Evolutionary conservation across 441 rosid genomes (phyloP).

Genomic region (Adansonia madagascariensis): DNA sequence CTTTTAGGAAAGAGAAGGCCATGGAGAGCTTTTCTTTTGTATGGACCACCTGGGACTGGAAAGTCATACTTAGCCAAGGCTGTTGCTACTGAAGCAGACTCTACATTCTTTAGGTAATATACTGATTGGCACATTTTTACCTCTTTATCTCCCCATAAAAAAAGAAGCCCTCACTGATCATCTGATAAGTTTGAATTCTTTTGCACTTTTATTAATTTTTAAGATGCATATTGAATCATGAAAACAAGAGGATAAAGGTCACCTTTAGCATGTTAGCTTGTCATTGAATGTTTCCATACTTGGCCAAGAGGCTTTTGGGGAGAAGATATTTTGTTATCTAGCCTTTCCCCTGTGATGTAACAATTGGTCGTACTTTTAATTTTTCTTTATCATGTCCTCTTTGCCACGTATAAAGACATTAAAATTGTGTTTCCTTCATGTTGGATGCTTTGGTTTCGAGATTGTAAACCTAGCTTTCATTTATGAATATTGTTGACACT

Average conservation of each 20-base stretch:
- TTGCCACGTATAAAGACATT: not conserved
- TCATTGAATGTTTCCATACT: too few species aligned
- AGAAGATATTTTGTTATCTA: too few species aligned
- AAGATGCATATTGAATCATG: not conserved
- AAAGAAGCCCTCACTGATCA: too few species aligned
- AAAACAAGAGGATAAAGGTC: not conserved
- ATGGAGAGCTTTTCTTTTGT: conserved; percentile 94
- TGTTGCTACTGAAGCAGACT: conserved; percentile 99
- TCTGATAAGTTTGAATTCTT: too few species aligned
- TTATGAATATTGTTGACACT: not conserved
- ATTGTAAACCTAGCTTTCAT: not conserved
- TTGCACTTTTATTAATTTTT: too few species aligned
- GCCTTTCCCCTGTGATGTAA: too few species aligned
- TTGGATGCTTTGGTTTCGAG: not conserved
- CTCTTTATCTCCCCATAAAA: not conserved
- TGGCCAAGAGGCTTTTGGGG: too few species aligned
- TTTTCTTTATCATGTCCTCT: not conserved
- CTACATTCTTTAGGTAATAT: conserved; percentile 91
- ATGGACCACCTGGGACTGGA: conserved; percentile 99
- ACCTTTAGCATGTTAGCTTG: not conserved
- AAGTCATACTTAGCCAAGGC: conserved; percentile 99
- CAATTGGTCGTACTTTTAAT: too few species aligned
- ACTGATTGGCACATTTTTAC: not conserved
- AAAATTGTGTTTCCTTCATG: not conserved
- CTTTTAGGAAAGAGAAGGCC: conserved; percentile 82